These are phyloP conservation scores for Cladosporium sp. DNA, from an alignment of 2,329 filamentous ascomycete genomes.

Conservation along the genomic window DNA sequence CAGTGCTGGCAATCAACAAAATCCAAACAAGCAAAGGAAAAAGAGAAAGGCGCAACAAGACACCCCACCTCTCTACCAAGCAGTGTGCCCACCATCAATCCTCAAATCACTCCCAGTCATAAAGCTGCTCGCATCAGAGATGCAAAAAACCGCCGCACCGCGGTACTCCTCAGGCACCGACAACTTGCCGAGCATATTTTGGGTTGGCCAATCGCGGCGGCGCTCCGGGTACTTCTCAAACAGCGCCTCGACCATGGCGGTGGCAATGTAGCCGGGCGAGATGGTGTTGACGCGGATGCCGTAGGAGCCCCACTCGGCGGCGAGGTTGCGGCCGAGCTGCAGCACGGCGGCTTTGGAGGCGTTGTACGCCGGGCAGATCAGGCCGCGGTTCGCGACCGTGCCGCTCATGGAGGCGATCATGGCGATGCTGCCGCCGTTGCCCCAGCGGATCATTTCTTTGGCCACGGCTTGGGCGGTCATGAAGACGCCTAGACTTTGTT, in stretches of 20 bases:
- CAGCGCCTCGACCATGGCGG: conserved; percentile 76
- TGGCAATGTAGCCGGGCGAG: conserved; percentile 75
- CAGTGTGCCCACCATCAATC: conserved; percentile 52
- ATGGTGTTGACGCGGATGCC: conserved; percentile 78
- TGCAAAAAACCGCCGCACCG: conserved; percentile 36
- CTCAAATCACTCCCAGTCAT: conserved; percentile 53
- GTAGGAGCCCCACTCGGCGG: conserved; percentile 67
- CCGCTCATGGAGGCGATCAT: conserved; percentile 62
- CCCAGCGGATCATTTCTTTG: conserved; percentile 59
- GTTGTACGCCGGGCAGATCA: conserved; percentile 69
- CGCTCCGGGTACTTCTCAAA: conserved; percentile 71
- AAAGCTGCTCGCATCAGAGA: conserved; percentile 45
- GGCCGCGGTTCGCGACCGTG: conserved; percentile 57
- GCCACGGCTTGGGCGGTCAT: conserved; percentile 62
- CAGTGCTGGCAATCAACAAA: background rate
- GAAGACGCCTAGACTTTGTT: conserved; percentile 48
- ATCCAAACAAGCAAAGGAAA: background rate
- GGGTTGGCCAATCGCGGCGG: conserved; percentile 65
- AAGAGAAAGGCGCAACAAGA: conserved; percentile 1
- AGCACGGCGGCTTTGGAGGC: conserved; percentile 71
- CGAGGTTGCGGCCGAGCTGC: conserved; percentile 67
- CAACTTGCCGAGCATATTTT: conserved; percentile 70
- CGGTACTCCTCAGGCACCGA: conserved; percentile 35
- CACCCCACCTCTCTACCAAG: conserved; percentile 41
- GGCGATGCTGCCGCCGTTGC: conserved; percentile 57